These are phyloP conservation scores for Penicillium brevicompactum DNA, from an alignment of 2,329 filamentous ascomycete genomes.

Conservation along the genomic window DNA sequence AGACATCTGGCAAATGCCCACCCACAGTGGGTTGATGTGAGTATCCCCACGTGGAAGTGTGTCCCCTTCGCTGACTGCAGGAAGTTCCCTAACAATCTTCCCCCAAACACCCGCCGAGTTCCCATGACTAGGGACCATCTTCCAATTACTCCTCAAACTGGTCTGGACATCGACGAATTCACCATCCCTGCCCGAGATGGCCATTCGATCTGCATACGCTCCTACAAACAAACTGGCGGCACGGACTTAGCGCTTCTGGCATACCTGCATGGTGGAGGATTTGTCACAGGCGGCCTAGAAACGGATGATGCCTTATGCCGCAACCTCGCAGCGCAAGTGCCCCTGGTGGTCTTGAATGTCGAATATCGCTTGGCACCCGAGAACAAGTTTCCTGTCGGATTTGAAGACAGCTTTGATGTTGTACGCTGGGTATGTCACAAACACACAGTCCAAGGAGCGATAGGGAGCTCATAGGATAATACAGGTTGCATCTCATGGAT, in stretches of 20 bases:
- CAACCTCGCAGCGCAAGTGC: constrained; percentile 38
- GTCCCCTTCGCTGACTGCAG: neutral
- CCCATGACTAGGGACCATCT: constrained; percentile 13
- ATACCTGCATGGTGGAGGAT: constrained; percentile 48
- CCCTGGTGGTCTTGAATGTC: constrained; percentile 50
- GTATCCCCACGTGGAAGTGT: neutral
- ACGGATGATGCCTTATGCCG: constrained; percentile 48
- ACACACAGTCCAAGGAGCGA: neutral
- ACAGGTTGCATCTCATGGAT: constrained; percentile 8
- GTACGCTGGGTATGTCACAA: constrained; percentile 41
- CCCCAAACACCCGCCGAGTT: constrained; percentile 10
- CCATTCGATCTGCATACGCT: constrained; percentile 13
- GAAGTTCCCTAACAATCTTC: constrained; percentile 17
- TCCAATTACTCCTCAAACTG: constrained; percentile 8
- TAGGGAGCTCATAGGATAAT: neutral
- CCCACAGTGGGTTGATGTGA: constrained; percentile 19
- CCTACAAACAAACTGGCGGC: constrained; percentile 6
- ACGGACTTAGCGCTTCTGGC: constrained; percentile 15
- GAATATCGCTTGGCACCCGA: constrained; percentile 58
- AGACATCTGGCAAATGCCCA: constrained; percentile 15
- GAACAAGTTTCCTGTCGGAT: constrained; percentile 50
- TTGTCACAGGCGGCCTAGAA: constrained; percentile 46
- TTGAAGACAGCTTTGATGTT: constrained; percentile 53
- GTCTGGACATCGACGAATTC: constrained; percentile 19
- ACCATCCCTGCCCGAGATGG: constrained; percentile 2